Percentiles rank a stretch among this genome's conserved stretches.
phyloP scores from a whole-genome alignment of 306 rosid genomes.

The Macrotyloma uniflorum region DNA sequence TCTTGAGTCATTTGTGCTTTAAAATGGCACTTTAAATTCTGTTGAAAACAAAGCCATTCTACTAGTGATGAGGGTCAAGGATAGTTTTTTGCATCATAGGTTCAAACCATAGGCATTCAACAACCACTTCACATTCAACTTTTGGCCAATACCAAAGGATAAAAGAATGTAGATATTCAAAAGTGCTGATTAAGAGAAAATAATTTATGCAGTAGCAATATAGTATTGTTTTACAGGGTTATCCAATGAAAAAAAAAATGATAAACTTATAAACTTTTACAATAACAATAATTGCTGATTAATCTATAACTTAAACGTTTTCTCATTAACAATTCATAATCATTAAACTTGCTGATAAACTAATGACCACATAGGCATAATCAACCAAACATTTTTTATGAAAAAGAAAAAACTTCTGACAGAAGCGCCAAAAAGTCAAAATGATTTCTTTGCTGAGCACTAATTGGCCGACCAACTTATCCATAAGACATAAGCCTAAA shows the following conservation, averaged over 20 bases:
- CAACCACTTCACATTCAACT: slow-evolving; percentile 12
- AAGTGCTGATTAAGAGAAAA: no score
- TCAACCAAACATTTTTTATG: neutral
- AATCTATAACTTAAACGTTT: no score
- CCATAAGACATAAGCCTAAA: slow-evolving; percentile 25
- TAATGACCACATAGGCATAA: slow-evolving; percentile 14
- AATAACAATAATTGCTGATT: no score
- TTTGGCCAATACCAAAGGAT: slow-evolving; percentile 5
- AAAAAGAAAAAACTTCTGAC: neutral
- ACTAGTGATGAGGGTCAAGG: neutral
- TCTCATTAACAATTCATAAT: no score
- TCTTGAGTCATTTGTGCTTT: neutral
- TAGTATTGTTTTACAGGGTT: no score
- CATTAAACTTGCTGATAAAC: no score
- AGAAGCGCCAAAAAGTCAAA: slow-evolving; percentile 34
- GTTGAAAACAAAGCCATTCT: neutral
- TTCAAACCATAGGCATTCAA: slow-evolving; percentile 14
- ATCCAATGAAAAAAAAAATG: no score
- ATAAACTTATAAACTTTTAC: no score
- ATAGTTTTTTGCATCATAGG: neutral
- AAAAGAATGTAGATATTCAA: no score
- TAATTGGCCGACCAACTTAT: slow-evolving; percentile 39
- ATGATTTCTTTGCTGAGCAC: slow-evolving; percentile 23
- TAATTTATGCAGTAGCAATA: no score
- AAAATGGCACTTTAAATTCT: neutral